A percentile compares a stretch with the other conserved stretches of the same genome.
Evolutionary conservation across 2,329 filamentous ascomycete genomes (phyloP).

Genomic region (Dactylellina haptotyla): DNA sequence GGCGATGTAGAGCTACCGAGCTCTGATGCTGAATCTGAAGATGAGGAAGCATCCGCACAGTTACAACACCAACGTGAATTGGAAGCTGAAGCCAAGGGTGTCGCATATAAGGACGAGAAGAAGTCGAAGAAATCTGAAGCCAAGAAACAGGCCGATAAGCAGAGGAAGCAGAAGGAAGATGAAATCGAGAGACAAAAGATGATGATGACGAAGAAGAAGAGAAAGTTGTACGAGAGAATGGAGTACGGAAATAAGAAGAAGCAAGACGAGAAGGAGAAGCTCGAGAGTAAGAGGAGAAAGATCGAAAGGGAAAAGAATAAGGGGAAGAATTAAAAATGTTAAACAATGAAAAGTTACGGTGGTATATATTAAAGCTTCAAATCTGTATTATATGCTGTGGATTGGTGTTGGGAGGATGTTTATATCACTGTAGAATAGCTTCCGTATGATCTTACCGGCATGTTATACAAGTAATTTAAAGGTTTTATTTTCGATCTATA

Average conservation of each 20-base stretch:
- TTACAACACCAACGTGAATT: conserved; percentile 86
- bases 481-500: background rate
- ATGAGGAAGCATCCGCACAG: conserved; percentile 60
- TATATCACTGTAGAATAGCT: conserved; percentile 38
- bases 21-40: background rate
- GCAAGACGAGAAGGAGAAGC: conserved; percentile 84
- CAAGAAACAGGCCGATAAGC: conserved; percentile 74
- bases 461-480: background rate
- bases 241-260: conserved; percentile 93
- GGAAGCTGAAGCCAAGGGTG: conserved; percentile 87
- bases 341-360: background rate
- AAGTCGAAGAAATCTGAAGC: conserved; percentile 69
- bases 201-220: conserved; percentile 98
- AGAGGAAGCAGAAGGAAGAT: conserved; percentile 73
- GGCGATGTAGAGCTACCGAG: background rate
- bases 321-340: conserved; percentile 26
- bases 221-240: conserved; percentile 98
- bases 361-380: background rate
- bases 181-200: conserved; percentile 93
- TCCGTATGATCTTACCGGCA: conserved; percentile 5
- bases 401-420: conserved; percentile 47
- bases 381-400: conserved; percentile 48
- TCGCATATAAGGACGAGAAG: conserved; percentile 66
- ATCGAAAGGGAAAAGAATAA: conserved; percentile 70
- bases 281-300: conserved; percentile 89